These are phyloP conservation scores for Cystobasidium pallidum DNA, from an alignment of 1,284 basidiomycete genomes.

Conservation along the genomic window DNA sequence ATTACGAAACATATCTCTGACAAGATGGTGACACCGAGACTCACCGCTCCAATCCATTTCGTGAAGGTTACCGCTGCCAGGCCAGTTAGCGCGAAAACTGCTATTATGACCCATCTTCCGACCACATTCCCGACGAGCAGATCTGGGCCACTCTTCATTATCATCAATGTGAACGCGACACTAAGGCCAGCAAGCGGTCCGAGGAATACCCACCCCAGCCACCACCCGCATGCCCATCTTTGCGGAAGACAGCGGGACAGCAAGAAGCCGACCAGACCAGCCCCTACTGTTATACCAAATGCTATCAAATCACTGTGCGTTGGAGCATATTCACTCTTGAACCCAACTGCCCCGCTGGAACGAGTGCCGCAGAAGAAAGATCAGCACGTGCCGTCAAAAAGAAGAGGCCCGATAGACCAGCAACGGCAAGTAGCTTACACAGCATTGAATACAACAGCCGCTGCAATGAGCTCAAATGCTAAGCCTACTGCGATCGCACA, in stretches of 20 bases:
- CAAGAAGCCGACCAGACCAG: conserved; percentile 8
- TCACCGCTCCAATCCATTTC: conserved; percentile 31
- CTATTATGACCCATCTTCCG: conserved; percentile 31
- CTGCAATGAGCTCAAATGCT: conserved; percentile 32
- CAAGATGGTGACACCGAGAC: background rate
- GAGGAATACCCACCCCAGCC: conserved; percentile 21
- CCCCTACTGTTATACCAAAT: conserved; percentile 20
- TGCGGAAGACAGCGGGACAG: conserved; percentile 10
- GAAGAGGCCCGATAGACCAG: background rate
- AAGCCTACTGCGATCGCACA: conserved; percentile 32
- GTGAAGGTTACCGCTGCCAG: conserved; percentile 20
- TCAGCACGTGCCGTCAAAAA: conserved; percentile 10
- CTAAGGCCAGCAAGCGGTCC: conserved; percentile 23
- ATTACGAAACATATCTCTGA: background rate
- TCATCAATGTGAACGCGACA: conserved; percentile 23
- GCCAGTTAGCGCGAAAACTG: conserved; percentile 11
- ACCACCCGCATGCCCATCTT: conserved; percentile 31
- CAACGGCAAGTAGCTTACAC: conserved; percentile 9
- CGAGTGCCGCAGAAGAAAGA: background rate
- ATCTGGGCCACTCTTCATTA: conserved; percentile 10
- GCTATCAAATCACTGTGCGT: conserved; percentile 19
- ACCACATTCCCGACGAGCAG: conserved; percentile 23
- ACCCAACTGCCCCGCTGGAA: conserved; percentile 1
- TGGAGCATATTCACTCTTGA: background rate
- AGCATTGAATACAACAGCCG: conserved; percentile 18